These are phyloP conservation scores for Zelopaecilomyces penicillatus DNA, from an alignment of 2,329 filamentous ascomycete genomes.

Conservation along the genomic window DNA sequence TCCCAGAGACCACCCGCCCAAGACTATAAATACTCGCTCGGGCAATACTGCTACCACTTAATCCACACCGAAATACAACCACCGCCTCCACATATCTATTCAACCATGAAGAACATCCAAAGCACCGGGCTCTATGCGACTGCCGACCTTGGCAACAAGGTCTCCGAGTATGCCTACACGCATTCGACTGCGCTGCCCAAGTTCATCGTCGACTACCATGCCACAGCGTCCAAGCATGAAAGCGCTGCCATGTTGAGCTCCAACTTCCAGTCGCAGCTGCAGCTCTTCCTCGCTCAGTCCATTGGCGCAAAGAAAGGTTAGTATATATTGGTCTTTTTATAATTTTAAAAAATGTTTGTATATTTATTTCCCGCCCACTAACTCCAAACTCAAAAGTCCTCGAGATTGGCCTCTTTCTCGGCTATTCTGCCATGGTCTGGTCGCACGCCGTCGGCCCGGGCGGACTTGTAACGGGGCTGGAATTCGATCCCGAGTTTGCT, in stretches of 20 bases:
- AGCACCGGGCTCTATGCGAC: slow-evolving; percentile 34
- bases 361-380: too few relatives aligned
- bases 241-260: slow-evolving; percentile 32
- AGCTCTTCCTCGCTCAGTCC: slow-evolving; percentile 32
- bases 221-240: slow-evolving; percentile 15
- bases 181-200: slow-evolving; percentile 35
- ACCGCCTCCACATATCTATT: too few relatives aligned
- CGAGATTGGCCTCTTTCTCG: slow-evolving; percentile 41
- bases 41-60: too few relatives aligned
- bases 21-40: too few relatives aligned
- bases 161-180: slow-evolving; percentile 33
- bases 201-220: slow-evolving; percentile 35
- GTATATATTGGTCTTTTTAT: slow-evolving; percentile 1
- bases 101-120: slow-evolving; percentile 29
- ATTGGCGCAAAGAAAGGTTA: slow-evolving; percentile 33
- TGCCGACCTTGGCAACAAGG: slow-evolving; percentile 29
- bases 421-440: slow-evolving; percentile 42
- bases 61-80: too few relatives aligned
- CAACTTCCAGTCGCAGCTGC: slow-evolving; percentile 32
- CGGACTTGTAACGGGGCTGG: slow-evolving; percentile 37
- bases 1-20: too few relatives aligned
- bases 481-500: slow-evolving; percentile 37
- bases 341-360: too few relatives aligned
- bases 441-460: slow-evolving; percentile 35
- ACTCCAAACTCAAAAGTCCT: slow-evolving; percentile 27